Conservation (phyloP, 306 rosid genomes). For the Trifolium pratense region DNA sequence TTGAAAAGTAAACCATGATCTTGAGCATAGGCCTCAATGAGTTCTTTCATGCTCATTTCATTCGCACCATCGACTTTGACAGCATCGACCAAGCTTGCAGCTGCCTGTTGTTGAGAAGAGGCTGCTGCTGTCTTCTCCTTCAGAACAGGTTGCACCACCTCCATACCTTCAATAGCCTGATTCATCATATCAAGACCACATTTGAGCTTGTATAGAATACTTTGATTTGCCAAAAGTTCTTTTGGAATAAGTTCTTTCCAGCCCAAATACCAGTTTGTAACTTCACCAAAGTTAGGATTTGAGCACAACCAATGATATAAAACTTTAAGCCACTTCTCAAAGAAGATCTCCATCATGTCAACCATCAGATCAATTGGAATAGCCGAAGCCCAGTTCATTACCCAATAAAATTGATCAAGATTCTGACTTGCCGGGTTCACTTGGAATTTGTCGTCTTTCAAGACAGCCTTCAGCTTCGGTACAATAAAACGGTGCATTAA, state of each 20-base stretch:
- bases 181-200: slow-evolving; percentile 87
- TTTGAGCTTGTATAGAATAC: slow-evolving; percentile 68
- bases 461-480: slow-evolving; percentile 82
- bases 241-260: slow-evolving; percentile 87
- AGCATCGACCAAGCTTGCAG: slow-evolving; percentile 58
- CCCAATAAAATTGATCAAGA: slow-evolving; percentile 88
- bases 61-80: slow-evolving; percentile 53
- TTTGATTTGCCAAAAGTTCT: slow-evolving; percentile 80
- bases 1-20: slow-evolving; percentile 67
- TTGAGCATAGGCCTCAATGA: slow-evolving; percentile 77
- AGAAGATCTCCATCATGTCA: slow-evolving; percentile 84
- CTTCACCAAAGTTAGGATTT: slow-evolving; percentile 85
- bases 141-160: slow-evolving; percentile 84
- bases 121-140: slow-evolving; percentile 81
- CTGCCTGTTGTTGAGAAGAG: slow-evolving; percentile 65
- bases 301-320: slow-evolving; percentile 84
- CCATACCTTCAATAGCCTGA: slow-evolving; percentile 84
- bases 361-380: slow-evolving; percentile 86
- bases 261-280: slow-evolving; percentile 80
- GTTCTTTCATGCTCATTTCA: slow-evolving; percentile 86
- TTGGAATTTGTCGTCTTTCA: slow-evolving; percentile 81
- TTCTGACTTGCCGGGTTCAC: slow-evolving; percentile 84
- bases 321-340: slow-evolving; percentile 84
- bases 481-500: slow-evolving; percentile 83
- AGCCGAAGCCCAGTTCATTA: slow-evolving; percentile 82